Evolutionary conservation across 169 alveolate species (phyloP).

Genomic region (Plasmodium knowlesi): DNA sequence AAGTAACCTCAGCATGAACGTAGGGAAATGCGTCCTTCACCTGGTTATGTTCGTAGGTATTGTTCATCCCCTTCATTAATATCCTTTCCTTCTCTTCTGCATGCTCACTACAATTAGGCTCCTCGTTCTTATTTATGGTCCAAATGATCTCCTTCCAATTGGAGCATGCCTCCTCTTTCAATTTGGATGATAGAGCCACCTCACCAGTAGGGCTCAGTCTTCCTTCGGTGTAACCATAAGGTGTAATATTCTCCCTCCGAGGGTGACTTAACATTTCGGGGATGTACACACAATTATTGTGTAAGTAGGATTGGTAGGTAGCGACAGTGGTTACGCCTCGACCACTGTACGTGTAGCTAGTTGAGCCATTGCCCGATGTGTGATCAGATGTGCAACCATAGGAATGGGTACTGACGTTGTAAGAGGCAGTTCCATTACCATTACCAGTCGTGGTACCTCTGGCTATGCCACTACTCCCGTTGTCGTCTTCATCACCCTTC

Average conservation of each 20-base stretch:
- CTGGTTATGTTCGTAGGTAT: neutral
- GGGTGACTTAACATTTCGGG: neutral
- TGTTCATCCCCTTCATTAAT: neutral
- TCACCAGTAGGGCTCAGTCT: neutral
- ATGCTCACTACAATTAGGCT: neutral
- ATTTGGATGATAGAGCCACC: neutral
- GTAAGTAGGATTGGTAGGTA: neutral
- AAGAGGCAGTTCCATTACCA: neutral
- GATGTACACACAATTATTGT: neutral
- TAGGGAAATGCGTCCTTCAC: neutral
- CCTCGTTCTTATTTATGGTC: neutral
- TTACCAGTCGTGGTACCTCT: neutral
- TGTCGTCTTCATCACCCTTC: neutral
- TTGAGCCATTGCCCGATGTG: neutral
- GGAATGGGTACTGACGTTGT: neutral
- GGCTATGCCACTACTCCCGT: neutral
- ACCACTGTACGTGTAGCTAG: neutral
- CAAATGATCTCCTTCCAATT: slow-evolving; percentile 1
- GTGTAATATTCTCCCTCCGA: neutral
- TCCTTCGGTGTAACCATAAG: neutral
- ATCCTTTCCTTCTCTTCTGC: neutral
- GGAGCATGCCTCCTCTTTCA: neutral
- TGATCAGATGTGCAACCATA: neutral
- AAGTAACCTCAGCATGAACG: neutral
- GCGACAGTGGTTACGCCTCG: neutral